Conservation (phyloP, 495 filamentous ascomycete species). For the Zalerion maritima region DNA sequence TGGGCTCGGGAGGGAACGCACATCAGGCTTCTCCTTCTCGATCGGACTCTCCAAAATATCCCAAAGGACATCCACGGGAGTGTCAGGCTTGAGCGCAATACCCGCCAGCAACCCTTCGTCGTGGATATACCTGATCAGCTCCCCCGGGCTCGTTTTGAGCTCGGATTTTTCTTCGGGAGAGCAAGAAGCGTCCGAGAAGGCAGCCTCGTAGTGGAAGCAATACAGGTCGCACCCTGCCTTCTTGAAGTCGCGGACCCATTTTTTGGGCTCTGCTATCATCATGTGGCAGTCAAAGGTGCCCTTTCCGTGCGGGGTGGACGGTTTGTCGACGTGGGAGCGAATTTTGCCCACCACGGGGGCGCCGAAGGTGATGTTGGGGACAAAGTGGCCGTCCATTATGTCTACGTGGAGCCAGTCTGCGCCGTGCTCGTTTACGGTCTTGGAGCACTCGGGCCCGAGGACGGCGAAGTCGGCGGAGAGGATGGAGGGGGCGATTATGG, state of each 20-base stretch:
- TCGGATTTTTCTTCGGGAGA: slow-evolving; percentile 52
- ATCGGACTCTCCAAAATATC: slow-evolving; percentile 63
- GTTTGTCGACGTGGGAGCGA: slow-evolving; percentile 57
- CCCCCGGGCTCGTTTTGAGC: slow-evolving; percentile 57
- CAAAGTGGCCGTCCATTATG: slow-evolving; percentile 97
- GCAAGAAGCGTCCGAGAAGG: slow-evolving; percentile 72
- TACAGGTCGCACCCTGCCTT: slow-evolving; percentile 92
- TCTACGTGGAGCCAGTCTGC: slow-evolving; percentile 86
- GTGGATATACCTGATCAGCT: slow-evolving; percentile 84
- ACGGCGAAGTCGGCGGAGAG: slow-evolving; percentile 89
- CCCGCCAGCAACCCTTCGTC: slow-evolving; percentile 78
- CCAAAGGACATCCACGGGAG: slow-evolving; percentile 77
- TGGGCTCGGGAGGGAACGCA: no score
- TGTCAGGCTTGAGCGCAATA: slow-evolving; percentile 90
- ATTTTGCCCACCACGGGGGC: slow-evolving; percentile 88
- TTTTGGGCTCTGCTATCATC: slow-evolving; percentile 99
- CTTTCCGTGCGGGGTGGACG: slow-evolving; percentile 39
- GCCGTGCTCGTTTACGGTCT: slow-evolving; percentile 65
- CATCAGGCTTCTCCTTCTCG: slow-evolving; percentile 72
- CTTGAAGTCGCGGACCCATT: slow-evolving; percentile 92
- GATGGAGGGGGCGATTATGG: slow-evolving; percentile 94
- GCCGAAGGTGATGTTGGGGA: slow-evolving; percentile 96
- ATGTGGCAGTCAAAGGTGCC: slow-evolving; percentile 99
- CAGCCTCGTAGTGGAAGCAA: slow-evolving; percentile 99
- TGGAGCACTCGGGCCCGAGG: slow-evolving; percentile 69